Conservation (phyloP, 441 rosid genomes). For the Isatis lusitanica region DNA sequence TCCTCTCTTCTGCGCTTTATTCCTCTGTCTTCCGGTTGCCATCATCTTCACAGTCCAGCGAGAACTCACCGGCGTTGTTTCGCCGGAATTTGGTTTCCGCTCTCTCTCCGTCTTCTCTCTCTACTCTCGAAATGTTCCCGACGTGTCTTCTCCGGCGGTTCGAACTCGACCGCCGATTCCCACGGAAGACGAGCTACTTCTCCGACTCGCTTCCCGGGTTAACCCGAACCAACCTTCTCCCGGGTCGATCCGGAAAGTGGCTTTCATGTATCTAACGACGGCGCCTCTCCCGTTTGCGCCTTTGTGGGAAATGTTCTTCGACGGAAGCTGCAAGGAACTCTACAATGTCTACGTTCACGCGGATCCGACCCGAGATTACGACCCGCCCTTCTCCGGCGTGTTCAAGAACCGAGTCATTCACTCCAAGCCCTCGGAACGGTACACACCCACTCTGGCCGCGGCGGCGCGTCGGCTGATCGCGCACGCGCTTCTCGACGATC, state of each 20-base stretch:
- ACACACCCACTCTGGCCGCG: constrained; percentile 58
- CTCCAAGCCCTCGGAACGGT: constrained; percentile 51
- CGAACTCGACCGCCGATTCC: constrained; percentile 30
- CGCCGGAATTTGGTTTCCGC: constrained; percentile 31
- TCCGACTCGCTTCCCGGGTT: constrained; percentile 49
- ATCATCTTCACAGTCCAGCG: constrained; percentile 47
- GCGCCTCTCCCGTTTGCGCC: constrained; percentile 66
- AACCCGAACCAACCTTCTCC: constrained; percentile 38
- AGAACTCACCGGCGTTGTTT: constrained; percentile 26
- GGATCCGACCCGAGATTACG: constrained; percentile 49
- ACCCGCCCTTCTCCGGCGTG: constrained; percentile 52
- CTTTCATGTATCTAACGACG: constrained; percentile 67
- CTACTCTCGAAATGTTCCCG: constrained; percentile 21
- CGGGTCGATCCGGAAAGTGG: constrained; percentile 49
- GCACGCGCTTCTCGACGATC: constrained; percentile 67
- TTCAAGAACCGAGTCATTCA: constrained; percentile 53
- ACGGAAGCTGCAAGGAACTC: constrained; percentile 34
- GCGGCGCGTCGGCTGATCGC: constrained; percentile 72
- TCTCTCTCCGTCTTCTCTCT: constrained; percentile 36
- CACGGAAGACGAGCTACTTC: constrained; percentile 46
- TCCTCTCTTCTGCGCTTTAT: constrained; percentile 54
- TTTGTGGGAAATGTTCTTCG: constrained; percentile 64
- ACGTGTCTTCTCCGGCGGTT: constrained; percentile 14
- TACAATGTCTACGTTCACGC: constrained; percentile 71
- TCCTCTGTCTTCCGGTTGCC: constrained; percentile 62